Evolutionary conservation across 139 green algal genomes (phyloP).

Genomic region (Diplosphaera chodatii): DNA sequence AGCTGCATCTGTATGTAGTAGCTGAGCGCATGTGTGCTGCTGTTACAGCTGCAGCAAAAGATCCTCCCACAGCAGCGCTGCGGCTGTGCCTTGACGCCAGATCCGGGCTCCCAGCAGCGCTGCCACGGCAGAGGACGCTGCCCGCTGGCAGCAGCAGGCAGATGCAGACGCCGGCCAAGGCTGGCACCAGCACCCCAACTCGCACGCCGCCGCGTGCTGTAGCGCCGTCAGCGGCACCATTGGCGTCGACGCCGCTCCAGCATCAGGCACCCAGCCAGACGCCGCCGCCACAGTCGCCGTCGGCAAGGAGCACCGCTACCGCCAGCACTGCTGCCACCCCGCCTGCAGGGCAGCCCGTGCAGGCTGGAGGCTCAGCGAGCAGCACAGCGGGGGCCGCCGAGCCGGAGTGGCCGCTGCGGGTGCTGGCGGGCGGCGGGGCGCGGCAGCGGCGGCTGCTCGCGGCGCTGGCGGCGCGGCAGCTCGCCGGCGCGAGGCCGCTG

Average conservation of each 20-base stretch:
- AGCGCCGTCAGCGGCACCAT: too few relatives aligned
- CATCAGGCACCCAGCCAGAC: too few relatives aligned
- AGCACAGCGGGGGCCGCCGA: too few relatives aligned
- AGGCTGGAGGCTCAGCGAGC: background rate
- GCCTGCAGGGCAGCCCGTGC: background rate
- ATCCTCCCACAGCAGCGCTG: background rate
- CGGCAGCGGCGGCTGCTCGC: conserved; percentile 16
- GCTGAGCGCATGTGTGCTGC: too few relatives aligned
- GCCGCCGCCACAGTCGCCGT: too few relatives aligned
- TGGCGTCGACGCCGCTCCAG: too few relatives aligned
- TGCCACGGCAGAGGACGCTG: conserved; percentile 9
- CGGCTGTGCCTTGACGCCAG: conserved; percentile 9
- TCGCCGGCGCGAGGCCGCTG: conserved; percentile 35
- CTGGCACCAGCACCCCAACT: too few relatives aligned
- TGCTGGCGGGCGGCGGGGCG: conserved; percentile 3
- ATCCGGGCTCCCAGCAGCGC: background rate
- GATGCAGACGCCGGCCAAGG: background rate
- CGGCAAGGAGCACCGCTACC: too few relatives aligned
- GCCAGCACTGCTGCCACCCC: background rate
- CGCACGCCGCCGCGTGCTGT: too few relatives aligned
- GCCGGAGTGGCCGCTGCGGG: conserved; percentile 5
- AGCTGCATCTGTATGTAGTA: too few relatives aligned
- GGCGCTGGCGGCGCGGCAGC: conserved; percentile 13
- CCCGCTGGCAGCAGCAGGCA: too few relatives aligned
- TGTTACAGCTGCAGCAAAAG: too few relatives aligned